These are phyloP conservation scores for Diplodia intermedia DNA, from an alignment of 2,329 filamentous ascomycete genomes.

Conservation along the genomic window DNA sequence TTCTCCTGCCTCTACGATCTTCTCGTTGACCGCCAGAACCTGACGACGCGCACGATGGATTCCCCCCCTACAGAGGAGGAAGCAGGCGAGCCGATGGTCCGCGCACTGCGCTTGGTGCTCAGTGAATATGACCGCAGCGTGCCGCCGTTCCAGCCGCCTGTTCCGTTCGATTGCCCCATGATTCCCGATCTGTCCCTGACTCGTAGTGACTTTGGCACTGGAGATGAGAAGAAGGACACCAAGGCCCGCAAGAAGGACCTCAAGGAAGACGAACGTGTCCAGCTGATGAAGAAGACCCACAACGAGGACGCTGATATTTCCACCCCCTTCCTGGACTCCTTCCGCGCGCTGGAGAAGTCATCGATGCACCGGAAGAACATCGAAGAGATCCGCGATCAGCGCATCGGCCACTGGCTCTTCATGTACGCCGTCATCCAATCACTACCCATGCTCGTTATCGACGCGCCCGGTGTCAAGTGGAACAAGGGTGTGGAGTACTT, in stretches of 20 bases:
- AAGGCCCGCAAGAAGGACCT: conserved; percentile 75
- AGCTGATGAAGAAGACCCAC: conserved; percentile 80
- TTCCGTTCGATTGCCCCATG: conserved; percentile 87
- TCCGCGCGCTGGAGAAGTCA: conserved; percentile 73
- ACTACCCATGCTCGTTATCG: conserved; percentile 77
- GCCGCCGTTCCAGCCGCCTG: conserved; percentile 86
- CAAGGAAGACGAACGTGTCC: conserved; percentile 77
- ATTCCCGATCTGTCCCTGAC: conserved; percentile 73
- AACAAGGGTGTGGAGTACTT: conserved; percentile 82
- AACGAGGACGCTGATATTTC: conserved; percentile 72
- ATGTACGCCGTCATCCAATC: conserved; percentile 79
- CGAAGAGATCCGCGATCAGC: conserved; percentile 72
- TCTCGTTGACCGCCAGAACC: conserved; percentile 76
- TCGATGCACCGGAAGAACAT: conserved; percentile 69
- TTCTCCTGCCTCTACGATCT: conserved; percentile 88
- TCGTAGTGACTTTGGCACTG: conserved; percentile 67
- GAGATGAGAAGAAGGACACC: conserved; percentile 75
- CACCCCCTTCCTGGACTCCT: conserved; percentile 71
- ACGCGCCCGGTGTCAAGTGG: conserved; percentile 72
- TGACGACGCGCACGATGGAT: conserved; percentile 81
- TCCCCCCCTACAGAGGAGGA: conserved; percentile 64
- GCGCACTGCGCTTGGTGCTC: conserved; percentile 78
- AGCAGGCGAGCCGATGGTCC: conserved; percentile 63
- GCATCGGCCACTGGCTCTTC: conserved; percentile 82
- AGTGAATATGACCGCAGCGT: conserved; percentile 88